Evolutionary conservation across 2,329 filamentous ascomycete genomes (phyloP), one percentile per base, ranked within the genome.

Genomic region (Bimuria novae-zelandiae): DNA sequence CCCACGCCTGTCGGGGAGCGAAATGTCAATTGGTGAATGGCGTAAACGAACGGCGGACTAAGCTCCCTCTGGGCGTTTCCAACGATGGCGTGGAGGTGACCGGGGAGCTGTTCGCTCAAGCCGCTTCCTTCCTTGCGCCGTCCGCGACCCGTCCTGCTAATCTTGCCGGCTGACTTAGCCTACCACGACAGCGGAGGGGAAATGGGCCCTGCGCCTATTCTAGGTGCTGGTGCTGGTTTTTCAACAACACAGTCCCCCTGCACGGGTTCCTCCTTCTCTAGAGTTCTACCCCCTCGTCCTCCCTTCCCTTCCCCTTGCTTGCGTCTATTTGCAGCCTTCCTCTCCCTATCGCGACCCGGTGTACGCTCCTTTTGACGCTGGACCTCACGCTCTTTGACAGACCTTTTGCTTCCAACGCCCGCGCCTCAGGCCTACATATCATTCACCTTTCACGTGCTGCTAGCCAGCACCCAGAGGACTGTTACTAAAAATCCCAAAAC

Each of bases 281-380:
- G 54, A 58, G 55, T 59, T 14, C 50, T 32, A 41, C 17, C 48
- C 37, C 49, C 39, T 54, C 52, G 45, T 53, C 51, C 56, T 64
- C 64, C 64, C 61, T 65, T 63, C 60, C 52, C 59, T 63, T 60
- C 19, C 54, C 54, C 53, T 60, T 14, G 55, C 54, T 52, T 27
- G 57, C 65, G 54, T 61, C 56, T 53, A 59, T 63, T 63, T 57
- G 54, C 62, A 62, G 56, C 58, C 56, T 59, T 55, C 51, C n/a
- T 59, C 64, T 49, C 56, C 62, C 65, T 57, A 46, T 65, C 60
- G 56, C 65, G 62, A 59, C 67, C 67, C 59, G 64, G 67, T 69
- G 70, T 74, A 70, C 71, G 69, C 71, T 75, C 72, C 61, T 75
- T 74, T 73, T 68, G 66, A 68, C 68, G 65, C 68, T 67, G 61